These are phyloP conservation scores for Polytrichum commune DNA, from an alignment of 225 moss, liverwort and hornwort species.

Conservation along the genomic window DNA sequence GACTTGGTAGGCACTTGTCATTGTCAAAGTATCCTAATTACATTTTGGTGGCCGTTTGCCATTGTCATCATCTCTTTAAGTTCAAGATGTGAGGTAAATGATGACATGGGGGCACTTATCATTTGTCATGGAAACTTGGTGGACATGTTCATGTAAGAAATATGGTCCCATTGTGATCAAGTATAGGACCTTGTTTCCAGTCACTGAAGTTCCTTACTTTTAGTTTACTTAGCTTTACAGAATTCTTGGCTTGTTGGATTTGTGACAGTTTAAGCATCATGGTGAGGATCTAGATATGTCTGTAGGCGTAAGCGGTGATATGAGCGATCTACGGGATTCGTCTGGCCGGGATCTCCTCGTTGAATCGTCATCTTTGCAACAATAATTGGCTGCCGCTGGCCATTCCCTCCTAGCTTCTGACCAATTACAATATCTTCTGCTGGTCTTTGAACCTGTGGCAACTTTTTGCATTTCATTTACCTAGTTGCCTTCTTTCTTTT, in stretches of 20 bases:
- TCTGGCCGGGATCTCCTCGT: conserved; percentile 2
- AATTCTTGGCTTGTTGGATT: not conserved
- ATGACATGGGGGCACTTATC: no score
- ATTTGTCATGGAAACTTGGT: no score
- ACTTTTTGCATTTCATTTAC: not conserved
- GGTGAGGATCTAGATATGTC: conserved; percentile 11
- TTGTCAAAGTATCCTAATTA: no score
- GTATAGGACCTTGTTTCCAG: no score
- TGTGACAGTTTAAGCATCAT: conserved; percentile 9
- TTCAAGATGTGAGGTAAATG: no score
- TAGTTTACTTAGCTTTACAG: no score
- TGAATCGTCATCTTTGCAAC: conserved; percentile 6
- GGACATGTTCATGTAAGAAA: no score
- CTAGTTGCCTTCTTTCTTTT: not conserved
- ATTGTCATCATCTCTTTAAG: no score
- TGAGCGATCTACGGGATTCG: conserved; percentile 1
- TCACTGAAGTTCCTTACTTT: no score
- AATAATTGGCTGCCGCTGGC: not conserved
- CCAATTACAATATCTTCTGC: not conserved
- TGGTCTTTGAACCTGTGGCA: not conserved
- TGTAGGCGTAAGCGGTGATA: conserved; percentile 4
- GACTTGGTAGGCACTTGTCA: no score
- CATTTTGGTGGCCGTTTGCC: no score
- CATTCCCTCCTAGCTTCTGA: not conserved
- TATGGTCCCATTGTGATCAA: no score